Percentiles rank a stretch among this genome's conserved stretches.
Evolutionary conservation across 192 early-diverging fungal genomes (phyloP).

Genomic region (Coemansia sp.): DNA sequence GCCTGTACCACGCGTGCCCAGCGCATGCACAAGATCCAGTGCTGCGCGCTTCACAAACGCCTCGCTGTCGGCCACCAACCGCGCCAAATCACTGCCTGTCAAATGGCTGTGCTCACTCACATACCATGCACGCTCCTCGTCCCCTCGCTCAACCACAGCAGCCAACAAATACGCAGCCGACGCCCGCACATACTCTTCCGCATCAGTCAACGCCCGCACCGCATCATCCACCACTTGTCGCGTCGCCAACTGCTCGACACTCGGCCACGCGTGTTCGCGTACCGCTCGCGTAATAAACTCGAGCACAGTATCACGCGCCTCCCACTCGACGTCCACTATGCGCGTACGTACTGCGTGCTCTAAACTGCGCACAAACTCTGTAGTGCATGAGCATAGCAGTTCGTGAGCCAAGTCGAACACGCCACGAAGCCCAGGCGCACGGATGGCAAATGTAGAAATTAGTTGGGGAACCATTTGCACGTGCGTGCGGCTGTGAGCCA

Average conservation of each 20-base stretch:
- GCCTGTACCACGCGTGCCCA: not conserved
- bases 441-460: slow-evolving; percentile 29
- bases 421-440: slow-evolving; percentile 31
- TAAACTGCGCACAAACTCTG: not conserved
- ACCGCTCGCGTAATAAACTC: slow-evolving; percentile 27
- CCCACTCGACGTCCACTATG: slow-evolving; percentile 49
- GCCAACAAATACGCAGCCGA: slow-evolving; percentile 31
- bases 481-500: slow-evolving; percentile 5
- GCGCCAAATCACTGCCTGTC: not conserved
- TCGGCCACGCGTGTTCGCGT: not conserved
- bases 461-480: slow-evolving; percentile 17
- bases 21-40: slow-evolving; percentile 21
- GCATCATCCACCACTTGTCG: slow-evolving; percentile 18
- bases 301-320: slow-evolving; percentile 37
- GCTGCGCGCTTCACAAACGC: slow-evolving; percentile 51
- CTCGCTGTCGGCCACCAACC: slow-evolving; percentile 36
- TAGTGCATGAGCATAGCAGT: not conserved
- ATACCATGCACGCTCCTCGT: not conserved
- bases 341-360: slow-evolving; percentile 10
- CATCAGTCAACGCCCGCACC: slow-evolving; percentile 20
- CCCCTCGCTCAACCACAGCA: not conserved
- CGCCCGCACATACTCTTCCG: slow-evolving; percentile 51
- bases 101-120: not conserved
- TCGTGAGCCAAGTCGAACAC: slow-evolving; percentile 30
- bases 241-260: not conserved